These are phyloP conservation scores for Phialocephala sp. DNA, from an alignment of 2,329 filamentous ascomycete species.

Conservation along the genomic window DNA sequence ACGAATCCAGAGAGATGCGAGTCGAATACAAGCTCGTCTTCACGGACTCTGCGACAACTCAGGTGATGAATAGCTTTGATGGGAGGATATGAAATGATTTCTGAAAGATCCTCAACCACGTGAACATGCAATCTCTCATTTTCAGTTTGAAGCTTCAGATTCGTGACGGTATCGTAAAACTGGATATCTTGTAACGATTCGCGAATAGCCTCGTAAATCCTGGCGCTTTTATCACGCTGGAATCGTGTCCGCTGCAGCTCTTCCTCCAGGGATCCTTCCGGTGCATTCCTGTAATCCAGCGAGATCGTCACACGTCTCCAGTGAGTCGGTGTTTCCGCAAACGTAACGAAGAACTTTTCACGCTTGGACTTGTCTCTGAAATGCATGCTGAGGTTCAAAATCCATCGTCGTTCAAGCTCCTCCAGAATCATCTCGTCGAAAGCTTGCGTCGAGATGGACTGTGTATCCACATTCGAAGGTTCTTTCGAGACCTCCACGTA, in stretches of 20 bases:
- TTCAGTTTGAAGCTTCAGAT: conserved; percentile 88
- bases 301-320: conserved; percentile 94
- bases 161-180: conserved; percentile 95
- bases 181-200: conserved; percentile 92
- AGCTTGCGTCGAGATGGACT: conserved; percentile 40
- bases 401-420: conserved; percentile 89
- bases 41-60: conserved; percentile 65
- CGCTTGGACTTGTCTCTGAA: conserved; percentile 91
- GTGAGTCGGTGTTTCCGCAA: conserved; percentile 75
- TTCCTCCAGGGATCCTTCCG: conserved; percentile 81
- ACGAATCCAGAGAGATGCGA: conserved; percentile 97
- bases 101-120: conserved; percentile 89
- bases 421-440: conserved; percentile 72
- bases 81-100: conserved; percentile 87
- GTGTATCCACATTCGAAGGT: conserved; percentile 34
- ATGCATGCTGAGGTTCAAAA: conserved; percentile 97
- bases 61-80: conserved; percentile 77
- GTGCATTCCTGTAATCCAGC: conserved; percentile 85
- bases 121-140: conserved; percentile 91
- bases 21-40: conserved; percentile 81
- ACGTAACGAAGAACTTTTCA: conserved; percentile 98
- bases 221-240: conserved; percentile 89
- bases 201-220: conserved; percentile 93
- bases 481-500: conserved; percentile 40
- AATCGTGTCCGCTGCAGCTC: conserved; percentile 79